Percentiles rank a stretch among this genome's conserved stretches.
phyloP scores from a whole-genome alignment of 306 rosid genomes.

The Medicago ruthenica region DNA sequence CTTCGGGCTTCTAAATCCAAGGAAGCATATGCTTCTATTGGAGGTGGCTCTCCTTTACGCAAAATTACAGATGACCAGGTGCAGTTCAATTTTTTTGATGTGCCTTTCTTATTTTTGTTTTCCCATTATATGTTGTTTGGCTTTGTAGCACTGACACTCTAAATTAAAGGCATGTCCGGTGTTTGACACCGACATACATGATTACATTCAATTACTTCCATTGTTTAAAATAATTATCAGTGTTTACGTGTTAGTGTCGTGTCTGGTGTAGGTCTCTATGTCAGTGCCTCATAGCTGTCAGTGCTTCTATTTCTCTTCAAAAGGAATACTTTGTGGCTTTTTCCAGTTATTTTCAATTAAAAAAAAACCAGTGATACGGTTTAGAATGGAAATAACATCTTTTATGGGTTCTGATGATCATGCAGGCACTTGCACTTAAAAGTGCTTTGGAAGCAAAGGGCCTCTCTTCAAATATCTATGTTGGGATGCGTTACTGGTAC shows the following conservation, averaged over 20 bases:
- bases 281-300: neutral
- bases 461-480: conserved; percentile 75
- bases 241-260: too few species aligned
- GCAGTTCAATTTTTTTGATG: conserved; percentile 17
- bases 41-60: conserved; percentile 98
- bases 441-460: conserved; percentile 82
- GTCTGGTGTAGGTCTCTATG: neutral
- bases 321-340: conserved; percentile 20
- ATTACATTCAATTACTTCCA: too few species aligned
- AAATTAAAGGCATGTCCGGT: neutral
- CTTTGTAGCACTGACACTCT: neutral
- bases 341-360: conserved; percentile 4
- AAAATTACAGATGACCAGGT: conserved; percentile 98
- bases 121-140: conserved; percentile 21
- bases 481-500: conserved; percentile 98
- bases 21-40: conserved; percentile 98
- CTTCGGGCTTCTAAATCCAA: conserved; percentile 94
- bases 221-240: neutral
- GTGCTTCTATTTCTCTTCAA: conserved; percentile 4
- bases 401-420: conserved; percentile 32
- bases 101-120: neutral
- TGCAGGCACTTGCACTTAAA: conserved; percentile 87
- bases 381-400: conserved; percentile 32
- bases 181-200: too few species aligned
- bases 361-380: neutral